Evolutionary conservation across 345 rosid species (phyloP).

Genomic region (Streptanthus diversifolius): DNA sequence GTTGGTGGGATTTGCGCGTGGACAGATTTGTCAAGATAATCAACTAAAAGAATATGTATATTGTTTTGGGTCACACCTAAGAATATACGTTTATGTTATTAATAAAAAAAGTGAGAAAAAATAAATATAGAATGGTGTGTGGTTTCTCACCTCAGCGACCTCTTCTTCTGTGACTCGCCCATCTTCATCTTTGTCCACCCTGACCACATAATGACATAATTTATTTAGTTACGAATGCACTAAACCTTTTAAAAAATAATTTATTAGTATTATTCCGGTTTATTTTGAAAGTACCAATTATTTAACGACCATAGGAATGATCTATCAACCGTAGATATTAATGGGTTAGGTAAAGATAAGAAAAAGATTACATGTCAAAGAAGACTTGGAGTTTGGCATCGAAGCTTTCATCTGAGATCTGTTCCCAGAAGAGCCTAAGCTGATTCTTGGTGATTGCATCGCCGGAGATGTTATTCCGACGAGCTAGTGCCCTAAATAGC

Average conservation of each 20-base stretch:
- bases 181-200: constrained; percentile 80
- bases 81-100: neutral
- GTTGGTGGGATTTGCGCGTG: constrained; percentile 34
- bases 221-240: constrained; percentile 13
- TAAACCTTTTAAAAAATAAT: neutral
- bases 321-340: neutral
- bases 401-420: constrained; percentile 77
- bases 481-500: constrained; percentile 70
- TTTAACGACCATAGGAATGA: neutral
- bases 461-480: constrained; percentile 50
- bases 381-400: constrained; percentile 84
- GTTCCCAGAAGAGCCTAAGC: constrained; percentile 75
- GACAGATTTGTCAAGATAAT: constrained; percentile 31
- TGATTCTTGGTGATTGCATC: constrained; percentile 65
- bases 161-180: constrained; percentile 86
- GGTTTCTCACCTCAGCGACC: constrained; percentile 59
- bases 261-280: neutral
- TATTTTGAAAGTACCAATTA: constrained; percentile 4
- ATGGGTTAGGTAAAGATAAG: constrained; percentile 13
- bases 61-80: neutral
- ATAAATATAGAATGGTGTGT: constrained; percentile 19
- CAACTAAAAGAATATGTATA: constrained; percentile 12
- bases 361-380: constrained; percentile 68
- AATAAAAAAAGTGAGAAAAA: neutral
- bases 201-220: constrained; percentile 36